phyloP scores from a whole-genome alignment of 2,329 filamentous ascomycete species.

The Phaeoacremonium minimum region DNA sequence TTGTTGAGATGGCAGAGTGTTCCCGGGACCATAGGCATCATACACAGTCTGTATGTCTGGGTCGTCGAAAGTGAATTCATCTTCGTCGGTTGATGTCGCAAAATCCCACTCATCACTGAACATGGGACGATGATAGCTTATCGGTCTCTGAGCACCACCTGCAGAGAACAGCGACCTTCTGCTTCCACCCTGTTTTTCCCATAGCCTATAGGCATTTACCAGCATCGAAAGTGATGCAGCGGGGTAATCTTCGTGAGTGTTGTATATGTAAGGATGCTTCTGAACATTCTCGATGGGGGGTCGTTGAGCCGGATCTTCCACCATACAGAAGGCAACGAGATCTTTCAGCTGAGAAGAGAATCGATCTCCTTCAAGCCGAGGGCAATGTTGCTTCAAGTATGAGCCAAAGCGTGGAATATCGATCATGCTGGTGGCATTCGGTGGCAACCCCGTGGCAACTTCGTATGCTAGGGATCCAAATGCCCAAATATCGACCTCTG shows the following conservation, averaged over 20 bases:
- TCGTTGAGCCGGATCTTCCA: conserved; percentile 62
- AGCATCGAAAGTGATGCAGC: conserved; percentile 59
- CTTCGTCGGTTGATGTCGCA: conserved; percentile 56
- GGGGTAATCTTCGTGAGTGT: conserved; percentile 60
- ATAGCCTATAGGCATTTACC: conserved; percentile 68
- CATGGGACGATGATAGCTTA: conserved; percentile 35
- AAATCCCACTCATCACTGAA: conserved; percentile 64
- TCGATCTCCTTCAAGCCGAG: conserved; percentile 65
- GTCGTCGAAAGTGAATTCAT: conserved; percentile 51
- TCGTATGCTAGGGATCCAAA: conserved; percentile 79
- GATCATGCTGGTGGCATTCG: conserved; percentile 56
- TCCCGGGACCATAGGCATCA: conserved; percentile 50
- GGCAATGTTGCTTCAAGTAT: conserved; percentile 57
- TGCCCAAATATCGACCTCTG: conserved; percentile 78
- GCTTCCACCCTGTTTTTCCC: conserved; percentile 71
- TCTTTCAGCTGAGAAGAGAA: conserved; percentile 67
- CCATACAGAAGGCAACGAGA: conserved; percentile 69
- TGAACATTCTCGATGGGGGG: conserved; percentile 67
- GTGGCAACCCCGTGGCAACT: conserved; percentile 73
- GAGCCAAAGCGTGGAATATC: conserved; percentile 48
- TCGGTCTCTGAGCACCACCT: conserved; percentile 53
- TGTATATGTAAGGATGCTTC: conserved; percentile 63
- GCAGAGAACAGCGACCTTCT: conserved; percentile 60
- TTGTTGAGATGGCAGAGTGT: conserved; percentile 40
- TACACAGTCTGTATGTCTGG: conserved; percentile 54